phyloP scores from a whole-genome alignment of 2,329 filamentous ascomycete species.

The Zasmidium citrigriseum region DNA sequence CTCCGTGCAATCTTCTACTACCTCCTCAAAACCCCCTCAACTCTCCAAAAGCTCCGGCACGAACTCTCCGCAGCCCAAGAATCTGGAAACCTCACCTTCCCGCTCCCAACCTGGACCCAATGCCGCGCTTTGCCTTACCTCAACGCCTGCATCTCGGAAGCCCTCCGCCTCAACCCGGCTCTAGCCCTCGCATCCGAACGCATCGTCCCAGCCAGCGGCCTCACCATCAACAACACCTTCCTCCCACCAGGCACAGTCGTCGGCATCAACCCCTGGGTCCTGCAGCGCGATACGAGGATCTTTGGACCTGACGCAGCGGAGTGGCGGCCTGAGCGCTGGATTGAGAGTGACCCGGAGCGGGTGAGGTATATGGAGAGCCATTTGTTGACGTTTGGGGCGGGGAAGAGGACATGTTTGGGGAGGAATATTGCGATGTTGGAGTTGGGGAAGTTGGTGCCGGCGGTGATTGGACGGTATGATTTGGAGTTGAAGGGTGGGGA shows the following conservation, averaged over 20 bases:
- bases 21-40: conserved; percentile 12
- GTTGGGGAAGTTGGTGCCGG: neutral
- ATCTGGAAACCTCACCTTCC: conserved; percentile 20
- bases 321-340: conserved; percentile 50
- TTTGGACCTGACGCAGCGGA: conserved; percentile 36
- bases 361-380: neutral
- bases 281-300: conserved; percentile 42
- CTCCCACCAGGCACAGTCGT: conserved; percentile 43
- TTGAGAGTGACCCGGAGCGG: conserved; percentile 28
- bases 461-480: conserved; percentile 24
- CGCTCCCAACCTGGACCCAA: conserved; percentile 16
- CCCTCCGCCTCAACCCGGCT: conserved; percentile 27
- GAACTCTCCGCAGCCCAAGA: conserved; percentile 19
- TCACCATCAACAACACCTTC: conserved; percentile 20
- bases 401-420: conserved; percentile 23
- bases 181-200: conserved; percentile 27
- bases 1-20: conserved; percentile 17
- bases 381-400: conserved; percentile 24
- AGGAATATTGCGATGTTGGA: conserved; percentile 25
- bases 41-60: conserved; percentile 10
- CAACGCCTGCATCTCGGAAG: conserved; percentile 29
- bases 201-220: conserved; percentile 20
- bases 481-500: conserved; percentile 17
- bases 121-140: conserved; percentile 27
- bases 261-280: conserved; percentile 47